A percentile compares a stretch with the other conserved stretches of the same genome.
phyloP scores from a whole-genome alignment of 495 filamentous ascomycete species.

The Copromyces sp. region DNA sequence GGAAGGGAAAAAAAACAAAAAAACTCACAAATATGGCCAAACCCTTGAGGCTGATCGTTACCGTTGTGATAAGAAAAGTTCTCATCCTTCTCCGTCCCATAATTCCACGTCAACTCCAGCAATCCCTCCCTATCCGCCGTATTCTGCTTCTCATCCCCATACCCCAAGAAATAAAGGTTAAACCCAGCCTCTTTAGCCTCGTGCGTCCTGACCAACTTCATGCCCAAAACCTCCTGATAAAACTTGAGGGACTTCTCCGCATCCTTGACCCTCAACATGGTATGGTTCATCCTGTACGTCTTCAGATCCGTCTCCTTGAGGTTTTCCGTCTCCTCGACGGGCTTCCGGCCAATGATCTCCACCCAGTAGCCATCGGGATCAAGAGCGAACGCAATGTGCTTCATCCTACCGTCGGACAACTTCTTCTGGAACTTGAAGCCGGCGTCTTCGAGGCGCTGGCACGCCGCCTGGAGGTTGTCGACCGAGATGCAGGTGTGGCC shows the following conservation, averaged over 20 bases:
- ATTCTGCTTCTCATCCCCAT: slow-evolving; percentile 42
- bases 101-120: slow-evolving; percentile 91
- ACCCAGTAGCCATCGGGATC: slow-evolving; percentile 96
- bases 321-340: slow-evolving; percentile 27
- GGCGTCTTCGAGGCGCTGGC: slow-evolving; percentile 76
- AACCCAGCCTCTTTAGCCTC: slow-evolving; percentile 65
- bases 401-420: slow-evolving; percentile 78
- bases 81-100: slow-evolving; percentile 86
- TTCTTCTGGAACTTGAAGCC: slow-evolving; percentile 94
- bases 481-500: slow-evolving; percentile 83
- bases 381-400: slow-evolving; percentile 79
- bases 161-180: slow-evolving; percentile 90
- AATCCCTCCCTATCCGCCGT: slow-evolving; percentile 68
- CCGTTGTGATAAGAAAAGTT: slow-evolving; percentile 84
- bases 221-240: slow-evolving; percentile 84
- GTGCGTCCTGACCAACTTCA: slow-evolving; percentile 62
- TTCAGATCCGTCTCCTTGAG: slow-evolving; percentile 27
- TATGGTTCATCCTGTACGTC: slow-evolving; percentile 56
- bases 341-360: slow-evolving; percentile 48
- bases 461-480: slow-evolving; percentile 84
- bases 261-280: slow-evolving; percentile 94
- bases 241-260: slow-evolving; percentile 73
- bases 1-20: background rate
- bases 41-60: slow-evolving; percentile 84
- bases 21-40: slow-evolving; percentile 74